phyloP scores from a whole-genome alignment of 2,329 filamentous ascomycete species.

The Colletotrichum brevisporum region DNA sequence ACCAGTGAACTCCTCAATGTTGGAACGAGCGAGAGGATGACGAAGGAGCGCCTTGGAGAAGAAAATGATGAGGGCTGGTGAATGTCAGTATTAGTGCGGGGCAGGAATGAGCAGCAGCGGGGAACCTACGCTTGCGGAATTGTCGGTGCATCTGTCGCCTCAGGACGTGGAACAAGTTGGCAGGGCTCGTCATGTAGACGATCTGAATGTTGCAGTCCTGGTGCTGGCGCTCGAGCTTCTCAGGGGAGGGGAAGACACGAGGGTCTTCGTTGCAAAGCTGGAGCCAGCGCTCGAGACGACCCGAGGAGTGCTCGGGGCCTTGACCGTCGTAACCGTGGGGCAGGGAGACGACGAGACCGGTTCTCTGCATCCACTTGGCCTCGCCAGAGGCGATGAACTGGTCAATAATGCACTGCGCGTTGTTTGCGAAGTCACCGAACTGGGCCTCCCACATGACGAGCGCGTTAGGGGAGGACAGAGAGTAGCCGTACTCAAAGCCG shows the following conservation, averaged over 20 bases:
- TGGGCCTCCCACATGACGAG: slow-evolving; percentile 99
- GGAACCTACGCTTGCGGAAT: slow-evolving; percentile 93
- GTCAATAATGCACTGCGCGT: slow-evolving; percentile 98
- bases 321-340: slow-evolving; percentile 99
- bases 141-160: slow-evolving; percentile 98
- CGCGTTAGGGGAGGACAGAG: slow-evolving; percentile 94
- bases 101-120: not conserved
- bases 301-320: slow-evolving; percentile 97
- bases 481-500: slow-evolving; percentile 99
- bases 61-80: slow-evolving; percentile 89
- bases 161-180: slow-evolving; percentile 96
- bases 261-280: slow-evolving; percentile 98
- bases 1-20: slow-evolving; percentile 90
- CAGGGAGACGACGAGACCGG: slow-evolving; percentile 94
- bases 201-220: slow-evolving; percentile 99
- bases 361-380: slow-evolving; percentile 98
- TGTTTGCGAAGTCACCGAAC: slow-evolving; percentile 99
- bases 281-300: slow-evolving; percentile 95
- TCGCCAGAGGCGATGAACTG: slow-evolving; percentile 99
- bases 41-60: slow-evolving; percentile 98
- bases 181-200: slow-evolving; percentile 94
- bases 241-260: slow-evolving; percentile 87
- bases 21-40: slow-evolving; percentile 91
- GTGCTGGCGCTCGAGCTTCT: slow-evolving; percentile 96
- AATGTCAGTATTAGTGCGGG: slow-evolving; percentile 43